Evolutionary conservation across 2,329 filamentous ascomycete species (phyloP).

Genomic region (Aspergillus niger): DNA sequence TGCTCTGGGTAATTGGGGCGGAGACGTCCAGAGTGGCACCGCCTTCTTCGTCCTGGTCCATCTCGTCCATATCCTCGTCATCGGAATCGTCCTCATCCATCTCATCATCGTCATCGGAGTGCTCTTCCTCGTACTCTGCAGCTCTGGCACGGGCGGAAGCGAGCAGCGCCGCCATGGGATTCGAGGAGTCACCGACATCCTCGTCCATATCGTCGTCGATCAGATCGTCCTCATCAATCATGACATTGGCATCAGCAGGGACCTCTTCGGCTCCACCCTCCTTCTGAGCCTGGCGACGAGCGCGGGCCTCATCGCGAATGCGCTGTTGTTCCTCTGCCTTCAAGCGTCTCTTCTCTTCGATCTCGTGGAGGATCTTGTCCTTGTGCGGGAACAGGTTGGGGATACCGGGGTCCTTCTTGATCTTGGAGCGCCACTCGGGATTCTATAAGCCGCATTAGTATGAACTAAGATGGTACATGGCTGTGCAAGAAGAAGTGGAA

Average conservation of each 20-base stretch:
- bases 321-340: constrained; percentile 78
- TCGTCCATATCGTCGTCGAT: constrained; percentile 48
- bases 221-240: constrained; percentile 56
- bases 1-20: constrained; percentile 44
- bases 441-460: constrained; percentile 57
- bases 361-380: constrained; percentile 89
- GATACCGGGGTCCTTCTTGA: constrained; percentile 98
- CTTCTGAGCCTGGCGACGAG: constrained; percentile 44
- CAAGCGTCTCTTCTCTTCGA: constrained; percentile 80
- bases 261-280: constrained; percentile 36
- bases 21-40: constrained; percentile 53
- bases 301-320: constrained; percentile 66
- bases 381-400: constrained; percentile 98
- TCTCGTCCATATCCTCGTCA: constrained; percentile 48
- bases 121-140: constrained; percentile 52
- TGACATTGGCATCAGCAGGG: constrained; percentile 35
- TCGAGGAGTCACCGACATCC: constrained; percentile 48
- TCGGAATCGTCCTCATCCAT: constrained; percentile 53
- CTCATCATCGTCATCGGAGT: constrained; percentile 55
- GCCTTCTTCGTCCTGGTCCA: constrained; percentile 55
- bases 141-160: constrained; percentile 47
- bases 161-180: constrained; percentile 49
- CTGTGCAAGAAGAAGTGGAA: neutral
- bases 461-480: neutral
- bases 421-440: constrained; percentile 89